Base-by-base conservation (phyloP, 2,329 filamentous ascomycete genomes). In the Rasamsonia emersonii region DNA sequence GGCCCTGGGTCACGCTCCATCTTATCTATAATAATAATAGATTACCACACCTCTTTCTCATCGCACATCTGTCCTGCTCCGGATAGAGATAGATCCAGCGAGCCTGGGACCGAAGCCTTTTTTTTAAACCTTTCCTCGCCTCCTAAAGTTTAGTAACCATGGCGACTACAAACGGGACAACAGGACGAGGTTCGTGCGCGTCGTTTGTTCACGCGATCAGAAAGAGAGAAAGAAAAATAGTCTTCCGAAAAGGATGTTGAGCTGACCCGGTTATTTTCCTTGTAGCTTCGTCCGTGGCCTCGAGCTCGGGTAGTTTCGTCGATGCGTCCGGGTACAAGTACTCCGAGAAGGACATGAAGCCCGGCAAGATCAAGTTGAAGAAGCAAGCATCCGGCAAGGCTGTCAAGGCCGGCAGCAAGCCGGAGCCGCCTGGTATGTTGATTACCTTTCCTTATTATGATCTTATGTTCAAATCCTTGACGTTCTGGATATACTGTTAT, bases 281-380 rank as follows among this genome's bases (percentile, higher is more conserved):
- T 16, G 27, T 28, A 54, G 50, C 44, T 18, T 44, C 44, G 14
- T 48, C 49, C n/a, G 47, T 43, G 30, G 46, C 46, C 19, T 47
- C 46, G 15, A 46, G 41, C 34, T 46, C 50, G 4, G 56, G 53
- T 31, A 62, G 53, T 38, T 48, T 66, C 30, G 55, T 66, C 26
- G 56, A 61, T 50, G 61, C 62, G 9, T 63, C 62, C 5, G 62
- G 63, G 32, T 65, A 60, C 45, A 63, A 62, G 41, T 64, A 61
- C 35, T 57, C 56, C 4, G 60, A 64, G 38, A 61, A 59, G 37
- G 60, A 64, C 44, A 54, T 51, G 24, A 65, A 64, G 39, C 54
- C 52, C 10, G 55, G 53, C 25, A 66, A 65, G 46, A 56, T 64
- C 39, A 63, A 62, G 45, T 40, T 67, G 35, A 64, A 61, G 47